phyloP scores from a whole-genome alignment of 106 monocot species.

The Platanthera guangdongensis region DNA sequence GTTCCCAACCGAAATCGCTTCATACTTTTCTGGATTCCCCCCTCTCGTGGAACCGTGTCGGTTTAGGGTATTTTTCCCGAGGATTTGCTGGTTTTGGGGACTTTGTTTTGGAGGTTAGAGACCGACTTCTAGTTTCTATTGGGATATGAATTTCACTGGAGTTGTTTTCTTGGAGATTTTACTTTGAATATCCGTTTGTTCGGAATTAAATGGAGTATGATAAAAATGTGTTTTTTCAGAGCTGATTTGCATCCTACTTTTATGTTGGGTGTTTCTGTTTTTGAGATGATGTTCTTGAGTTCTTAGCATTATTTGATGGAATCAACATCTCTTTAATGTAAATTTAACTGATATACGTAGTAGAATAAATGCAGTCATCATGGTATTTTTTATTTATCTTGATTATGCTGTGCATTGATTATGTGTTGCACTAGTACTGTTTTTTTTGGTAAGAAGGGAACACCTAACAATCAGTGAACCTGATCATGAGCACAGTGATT shows the following conservation, averaged over 20 bases:
- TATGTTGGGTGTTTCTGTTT: background rate
- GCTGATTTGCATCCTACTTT: background rate
- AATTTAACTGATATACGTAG: background rate
- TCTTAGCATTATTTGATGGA: background rate
- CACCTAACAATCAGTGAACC: too few relatives aligned
- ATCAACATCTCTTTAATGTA: background rate
- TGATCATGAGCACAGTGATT: too few relatives aligned
- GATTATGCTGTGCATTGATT: background rate
- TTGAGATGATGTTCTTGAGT: background rate
- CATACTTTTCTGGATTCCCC: background rate
- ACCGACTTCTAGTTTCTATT: background rate
- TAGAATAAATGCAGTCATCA: background rate
- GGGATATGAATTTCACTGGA: background rate
- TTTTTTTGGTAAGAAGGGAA: too few relatives aligned
- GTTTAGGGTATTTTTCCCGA: background rate
- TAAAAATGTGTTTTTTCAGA: background rate
- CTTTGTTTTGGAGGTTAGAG: background rate
- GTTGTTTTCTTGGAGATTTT: background rate
- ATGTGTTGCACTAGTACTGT: background rate
- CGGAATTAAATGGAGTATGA: background rate
- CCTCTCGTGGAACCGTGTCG: too few relatives aligned
- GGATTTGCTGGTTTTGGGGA: background rate
- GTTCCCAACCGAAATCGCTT: background rate
- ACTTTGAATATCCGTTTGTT: too few relatives aligned
- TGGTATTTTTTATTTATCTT: background rate